phyloP scores from a whole-genome alignment of 352 stramenopile genomes.

The Globisporangium nagaii region DNA sequence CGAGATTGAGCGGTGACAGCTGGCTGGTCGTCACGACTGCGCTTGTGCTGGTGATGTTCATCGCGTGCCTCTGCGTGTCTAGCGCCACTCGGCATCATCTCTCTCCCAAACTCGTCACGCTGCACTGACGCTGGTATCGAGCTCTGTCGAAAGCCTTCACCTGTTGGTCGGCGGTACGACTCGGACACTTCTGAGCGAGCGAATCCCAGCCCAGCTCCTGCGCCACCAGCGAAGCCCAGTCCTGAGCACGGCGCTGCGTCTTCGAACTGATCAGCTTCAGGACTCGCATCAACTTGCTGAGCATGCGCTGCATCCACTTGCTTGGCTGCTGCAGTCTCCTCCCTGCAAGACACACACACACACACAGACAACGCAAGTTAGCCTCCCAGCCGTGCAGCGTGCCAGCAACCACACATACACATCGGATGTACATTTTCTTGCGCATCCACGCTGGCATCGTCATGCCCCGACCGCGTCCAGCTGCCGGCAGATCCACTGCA shows the following conservation, averaged over 20 bases:
- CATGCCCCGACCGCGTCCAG: slow-evolving; percentile 82
- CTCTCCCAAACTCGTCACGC: slow-evolving; percentile 27
- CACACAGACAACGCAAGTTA: background rate
- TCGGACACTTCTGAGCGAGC: background rate
- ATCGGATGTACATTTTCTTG: slow-evolving; percentile 80
- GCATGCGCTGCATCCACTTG: background rate
- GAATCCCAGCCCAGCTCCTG: slow-evolving; percentile 1
- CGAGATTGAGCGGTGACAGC: too few relatives aligned
- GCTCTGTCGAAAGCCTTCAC: background rate
- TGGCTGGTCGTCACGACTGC: background rate
- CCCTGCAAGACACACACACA: slow-evolving; percentile 23
- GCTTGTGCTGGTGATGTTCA: background rate
- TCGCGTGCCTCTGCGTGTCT: background rate
- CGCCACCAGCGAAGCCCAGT: slow-evolving; percentile 24
- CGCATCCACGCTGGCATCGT: slow-evolving; percentile 91
- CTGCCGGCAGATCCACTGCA: slow-evolving; percentile 33
- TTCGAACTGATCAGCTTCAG: slow-evolving; percentile 46
- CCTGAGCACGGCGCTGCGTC: slow-evolving; percentile 30
- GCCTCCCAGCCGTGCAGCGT: too few relatives aligned
- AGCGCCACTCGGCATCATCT: slow-evolving; percentile 3
- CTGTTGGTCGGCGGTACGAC: too few relatives aligned
- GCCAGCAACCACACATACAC: background rate
- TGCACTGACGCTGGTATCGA: too few relatives aligned
- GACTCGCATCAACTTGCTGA: background rate
- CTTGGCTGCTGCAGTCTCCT: slow-evolving; percentile 38